phyloP scores from a whole-genome alignment of 1,284 basidiomycete genomes.

The Trametes sp. region DNA sequence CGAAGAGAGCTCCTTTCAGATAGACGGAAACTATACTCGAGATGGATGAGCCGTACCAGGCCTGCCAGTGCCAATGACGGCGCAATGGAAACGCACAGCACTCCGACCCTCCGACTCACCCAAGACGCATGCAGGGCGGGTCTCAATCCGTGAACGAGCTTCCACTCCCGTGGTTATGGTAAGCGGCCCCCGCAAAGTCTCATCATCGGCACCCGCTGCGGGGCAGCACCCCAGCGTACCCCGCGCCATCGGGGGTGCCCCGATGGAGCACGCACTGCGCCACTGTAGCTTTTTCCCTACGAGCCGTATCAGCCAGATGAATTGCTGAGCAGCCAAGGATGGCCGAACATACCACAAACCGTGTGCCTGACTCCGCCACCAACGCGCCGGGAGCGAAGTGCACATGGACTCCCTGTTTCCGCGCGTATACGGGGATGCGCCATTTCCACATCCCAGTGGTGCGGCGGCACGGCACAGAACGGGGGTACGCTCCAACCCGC shows the following conservation, averaged over 20 bases:
- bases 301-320: too few relatives aligned
- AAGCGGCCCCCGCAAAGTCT: not conserved
- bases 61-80: not conserved
- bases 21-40: not conserved
- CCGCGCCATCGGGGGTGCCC: too few relatives aligned
- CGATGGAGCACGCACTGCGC: too few relatives aligned
- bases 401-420: not conserved
- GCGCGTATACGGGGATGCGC: too few relatives aligned
- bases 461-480: not conserved
- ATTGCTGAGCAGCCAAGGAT: too few relatives aligned
- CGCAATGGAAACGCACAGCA: not conserved
- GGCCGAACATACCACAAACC: too few relatives aligned
- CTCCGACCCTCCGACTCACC: not conserved
- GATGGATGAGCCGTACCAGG: not conserved
- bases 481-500: not conserved
- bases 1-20: not conserved
- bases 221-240: too few relatives aligned
- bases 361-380: too few relatives aligned
- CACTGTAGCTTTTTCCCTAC: too few relatives aligned
- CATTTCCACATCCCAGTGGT: not conserved
- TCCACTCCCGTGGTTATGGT: not conserved
- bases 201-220: too few relatives aligned
- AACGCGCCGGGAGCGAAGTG: too few relatives aligned
- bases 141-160: not conserved
- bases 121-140: not conserved